A percentile compares a stretch with the other conserved stretches of the same genome.
phyloP scores from a whole-genome alignment of 306 rosid genomes.

The Bauhinia variegata region DNA sequence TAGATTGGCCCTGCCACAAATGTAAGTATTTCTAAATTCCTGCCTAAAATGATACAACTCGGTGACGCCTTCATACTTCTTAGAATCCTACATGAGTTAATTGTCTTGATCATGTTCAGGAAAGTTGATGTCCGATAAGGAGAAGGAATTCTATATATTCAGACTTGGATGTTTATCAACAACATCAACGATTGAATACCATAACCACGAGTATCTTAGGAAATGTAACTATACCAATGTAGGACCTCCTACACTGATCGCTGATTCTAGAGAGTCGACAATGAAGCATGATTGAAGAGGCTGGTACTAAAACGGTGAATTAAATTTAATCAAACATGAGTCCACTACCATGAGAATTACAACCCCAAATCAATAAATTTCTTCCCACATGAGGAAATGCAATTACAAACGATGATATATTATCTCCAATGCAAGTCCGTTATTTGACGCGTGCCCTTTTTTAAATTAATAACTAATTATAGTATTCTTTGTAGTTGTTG shows the following conservation, averaged over 20 bases:
- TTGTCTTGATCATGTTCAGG: not conserved
- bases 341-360: conserved; percentile 2
- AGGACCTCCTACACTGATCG: not conserved
- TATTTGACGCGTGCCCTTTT: not conserved
- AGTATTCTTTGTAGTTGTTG: not conserved
- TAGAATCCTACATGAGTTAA: conserved; percentile 5
- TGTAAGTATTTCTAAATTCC: conserved; percentile 61
- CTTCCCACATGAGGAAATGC: conserved; percentile 6
- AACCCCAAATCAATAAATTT: too few relatives aligned
- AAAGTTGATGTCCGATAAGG: not conserved
- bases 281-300: not conserved
- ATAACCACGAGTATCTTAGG: too few relatives aligned
- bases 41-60: conserved; percentile 52
- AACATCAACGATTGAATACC: not conserved
- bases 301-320: not conserved
- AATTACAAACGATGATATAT: not conserved
- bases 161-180: conserved; percentile 2
- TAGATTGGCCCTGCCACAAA: conserved; percentile 73
- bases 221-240: too few relatives aligned
- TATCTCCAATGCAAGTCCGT: not conserved
- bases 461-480: not conserved
- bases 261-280: not conserved
- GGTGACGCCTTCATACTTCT: conserved; percentile 42
- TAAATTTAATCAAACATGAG: not conserved
- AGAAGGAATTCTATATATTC: conserved; percentile 1